These are phyloP conservation scores for Cutaneotrichosporon sp. DNA, from an alignment of 1,284 basidiomycete genomes.

Conservation along the genomic window DNA sequence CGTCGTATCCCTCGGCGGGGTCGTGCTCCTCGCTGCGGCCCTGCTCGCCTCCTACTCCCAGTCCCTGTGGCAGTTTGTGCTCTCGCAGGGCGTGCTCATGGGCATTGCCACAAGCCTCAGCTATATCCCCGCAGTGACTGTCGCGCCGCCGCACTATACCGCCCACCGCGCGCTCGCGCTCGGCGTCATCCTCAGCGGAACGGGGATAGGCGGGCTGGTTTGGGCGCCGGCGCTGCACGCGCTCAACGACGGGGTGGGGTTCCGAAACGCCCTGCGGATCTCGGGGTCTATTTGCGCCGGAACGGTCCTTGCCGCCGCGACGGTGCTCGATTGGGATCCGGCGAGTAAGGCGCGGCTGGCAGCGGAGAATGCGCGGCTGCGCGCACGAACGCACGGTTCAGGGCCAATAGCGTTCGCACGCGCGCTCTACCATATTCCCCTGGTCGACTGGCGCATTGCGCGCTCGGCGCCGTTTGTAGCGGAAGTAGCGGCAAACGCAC, in stretches of 20 bases:
- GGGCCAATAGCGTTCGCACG: neutral
- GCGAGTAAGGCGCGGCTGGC: conserved; percentile 11
- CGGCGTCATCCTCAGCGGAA: conserved; percentile 30
- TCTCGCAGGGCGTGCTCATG: conserved; percentile 26
- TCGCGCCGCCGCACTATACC: conserved; percentile 26
- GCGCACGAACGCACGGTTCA: neutral
- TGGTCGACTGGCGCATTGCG: conserved; percentile 27
- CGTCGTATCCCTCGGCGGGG: conserved; percentile 17
- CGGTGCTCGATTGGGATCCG: conserved; percentile 24
- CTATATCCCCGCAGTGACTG: conserved; percentile 26
- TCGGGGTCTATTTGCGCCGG: conserved; percentile 16
- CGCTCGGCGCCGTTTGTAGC: conserved; percentile 15
- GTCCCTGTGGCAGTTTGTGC: conserved; percentile 29
- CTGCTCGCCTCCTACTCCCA: conserved; percentile 19
- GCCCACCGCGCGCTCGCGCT: conserved; percentile 24
- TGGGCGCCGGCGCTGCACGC: conserved; percentile 22
- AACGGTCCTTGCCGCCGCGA: conserved; percentile 7
- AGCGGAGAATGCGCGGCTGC: conserved; percentile 6
- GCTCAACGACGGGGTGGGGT: conserved; percentile 19
- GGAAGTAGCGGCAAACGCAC: conserved; percentile 15
- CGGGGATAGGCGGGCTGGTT: conserved; percentile 30
- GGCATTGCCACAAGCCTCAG: conserved; percentile 24
- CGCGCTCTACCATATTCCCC: conserved; percentile 15
- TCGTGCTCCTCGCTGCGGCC: conserved; percentile 16
- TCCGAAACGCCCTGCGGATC: conserved; percentile 21